These are phyloP conservation scores for Epichloe festucae DNA, from an alignment of 2,329 filamentous ascomycete species.

Conservation along the genomic window DNA sequence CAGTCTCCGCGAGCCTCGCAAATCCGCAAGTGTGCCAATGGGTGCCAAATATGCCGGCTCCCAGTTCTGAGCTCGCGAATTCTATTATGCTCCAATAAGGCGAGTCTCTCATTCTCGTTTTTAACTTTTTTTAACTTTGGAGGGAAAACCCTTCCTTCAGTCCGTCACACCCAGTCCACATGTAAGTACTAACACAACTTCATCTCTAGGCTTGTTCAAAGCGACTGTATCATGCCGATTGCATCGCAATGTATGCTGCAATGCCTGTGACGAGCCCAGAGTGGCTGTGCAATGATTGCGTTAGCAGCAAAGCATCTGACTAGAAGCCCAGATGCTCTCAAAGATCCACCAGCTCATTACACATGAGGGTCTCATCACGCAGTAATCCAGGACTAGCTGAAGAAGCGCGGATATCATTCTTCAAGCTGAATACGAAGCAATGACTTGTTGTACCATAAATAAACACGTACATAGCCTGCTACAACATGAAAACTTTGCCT, in stretches of 20 bases:
- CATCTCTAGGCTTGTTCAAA: slow-evolving; percentile 25
- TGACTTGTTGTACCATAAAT: background rate
- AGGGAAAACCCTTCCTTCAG: background rate
- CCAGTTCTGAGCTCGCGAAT: slow-evolving; percentile 34
- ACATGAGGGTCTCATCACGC: background rate
- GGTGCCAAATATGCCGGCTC: slow-evolving; percentile 35
- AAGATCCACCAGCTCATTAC: background rate
- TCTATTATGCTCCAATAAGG: slow-evolving; percentile 37
- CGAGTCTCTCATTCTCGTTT: slow-evolving; percentile 16
- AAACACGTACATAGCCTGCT: background rate
- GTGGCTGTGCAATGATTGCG: slow-evolving; percentile 34
- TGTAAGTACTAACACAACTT: background rate
- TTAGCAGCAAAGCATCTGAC: slow-evolving; percentile 10
- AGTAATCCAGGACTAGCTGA: background rate
- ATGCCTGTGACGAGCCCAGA: slow-evolving; percentile 21
- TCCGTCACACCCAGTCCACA: background rate
- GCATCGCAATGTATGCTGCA: slow-evolving; percentile 24
- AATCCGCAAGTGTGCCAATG: slow-evolving; percentile 29
- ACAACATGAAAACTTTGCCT: background rate
- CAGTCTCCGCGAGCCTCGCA: slow-evolving; percentile 21
- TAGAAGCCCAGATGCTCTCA: slow-evolving; percentile 10
- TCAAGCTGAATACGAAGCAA: background rate
- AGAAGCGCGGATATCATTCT: background rate
- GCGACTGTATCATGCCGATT: slow-evolving; percentile 36
- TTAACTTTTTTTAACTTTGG: no score